Base-by-base conservation (phyloP, 2,329 filamentous ascomycete genomes). In the Aspergillus pseudotamarii region DNA sequence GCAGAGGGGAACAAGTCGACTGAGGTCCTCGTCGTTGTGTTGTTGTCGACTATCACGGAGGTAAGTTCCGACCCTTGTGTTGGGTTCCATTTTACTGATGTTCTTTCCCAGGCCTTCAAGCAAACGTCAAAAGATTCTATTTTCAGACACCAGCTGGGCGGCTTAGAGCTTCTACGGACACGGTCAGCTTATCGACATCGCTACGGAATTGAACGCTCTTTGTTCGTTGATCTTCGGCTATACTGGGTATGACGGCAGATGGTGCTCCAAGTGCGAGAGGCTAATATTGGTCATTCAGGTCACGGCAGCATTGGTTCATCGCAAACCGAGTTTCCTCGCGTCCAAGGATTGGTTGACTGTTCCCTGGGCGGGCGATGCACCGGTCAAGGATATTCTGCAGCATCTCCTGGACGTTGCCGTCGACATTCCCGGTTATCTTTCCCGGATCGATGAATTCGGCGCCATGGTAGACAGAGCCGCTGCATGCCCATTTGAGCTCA, bases 181-280 rank as follows among this genome's bases (percentile, higher is more conserved):
- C 63, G 71, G 30, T 70, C 71, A 10, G 66, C 71, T 3, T 73
- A 71, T 46, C 68, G 71, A 10, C 71, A 73, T 58, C 66, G 70
- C 2, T 64, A 66, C 51, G 70, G 71, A 1, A 61, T 73, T 16
- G 71, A 73, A 23, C 66, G 69, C 45, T 73, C 71, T 4, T 50
- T 73, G 12, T 73, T 63, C 53, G 68, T 73, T 14, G 71, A 72
- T 56, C 65, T 73, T n/a, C 69, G 71, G 21, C 61, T 72, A 14
- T 73, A 72, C 50, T 73, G 71, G 71, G 71, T 73, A 64, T 21
- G 67, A 19, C n/a, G 6, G 6, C 32, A 26, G 32, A 19, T 34
- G n/a, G 10, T 56, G 10, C 19, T 28, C 4, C 6, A 5, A 2
- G 32, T 19, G 8, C 26, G 6, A 23, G 11, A 14, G 1, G 21